Percentiles rank a stretch among this genome's conserved stretches.
Conservation (phyloP, 1,284 basidiomycete species). For the Ustilago nuda region DNA sequence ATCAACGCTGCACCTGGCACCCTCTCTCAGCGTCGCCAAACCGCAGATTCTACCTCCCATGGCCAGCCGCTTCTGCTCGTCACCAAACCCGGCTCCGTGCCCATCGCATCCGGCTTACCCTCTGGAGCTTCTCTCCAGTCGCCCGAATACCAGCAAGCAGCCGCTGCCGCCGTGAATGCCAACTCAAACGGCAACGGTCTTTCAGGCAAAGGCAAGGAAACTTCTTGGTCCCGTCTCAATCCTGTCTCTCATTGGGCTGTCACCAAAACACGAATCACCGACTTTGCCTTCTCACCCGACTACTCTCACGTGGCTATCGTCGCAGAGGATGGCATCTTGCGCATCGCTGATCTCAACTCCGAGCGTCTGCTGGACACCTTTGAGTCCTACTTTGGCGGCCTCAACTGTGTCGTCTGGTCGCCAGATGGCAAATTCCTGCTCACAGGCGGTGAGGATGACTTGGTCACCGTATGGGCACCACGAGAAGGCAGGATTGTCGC, state of each 20-base stretch:
- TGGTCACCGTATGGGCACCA: constrained; percentile 75
- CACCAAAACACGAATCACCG: constrained; percentile 46
- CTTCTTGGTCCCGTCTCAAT: constrained; percentile 50
- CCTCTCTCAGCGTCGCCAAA: constrained; percentile 34
- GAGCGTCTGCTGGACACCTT: constrained; percentile 58
- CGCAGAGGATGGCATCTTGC: constrained; percentile 59
- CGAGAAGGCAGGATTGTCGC: constrained; percentile 77
- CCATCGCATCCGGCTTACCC: constrained; percentile 44
- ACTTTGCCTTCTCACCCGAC: constrained; percentile 65
- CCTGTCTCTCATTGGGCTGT: constrained; percentile 63
- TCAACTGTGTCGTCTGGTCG: constrained; percentile 91
- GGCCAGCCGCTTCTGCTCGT: constrained; percentile 41
- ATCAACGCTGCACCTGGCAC: constrained; percentile 18
- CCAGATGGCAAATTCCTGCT: constrained; percentile 92
- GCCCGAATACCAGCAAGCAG: constrained; percentile 41
- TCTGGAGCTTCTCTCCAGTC: constrained; percentile 24
- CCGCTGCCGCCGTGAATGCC: constrained; percentile 35
- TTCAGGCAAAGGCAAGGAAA: constrained; percentile 53
- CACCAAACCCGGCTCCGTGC: constrained; percentile 43
- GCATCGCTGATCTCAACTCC: constrained; percentile 58
- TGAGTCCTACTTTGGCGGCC: constrained; percentile 64
- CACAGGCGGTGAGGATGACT: constrained; percentile 90
- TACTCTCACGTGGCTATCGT: constrained; percentile 55
- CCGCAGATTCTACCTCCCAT: constrained; percentile 5
- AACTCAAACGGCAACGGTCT: constrained; percentile 35